Evolutionary conservation across 2,329 filamentous ascomycete genomes (phyloP).

Genomic region (Cordyceps tenuipes): DNA sequence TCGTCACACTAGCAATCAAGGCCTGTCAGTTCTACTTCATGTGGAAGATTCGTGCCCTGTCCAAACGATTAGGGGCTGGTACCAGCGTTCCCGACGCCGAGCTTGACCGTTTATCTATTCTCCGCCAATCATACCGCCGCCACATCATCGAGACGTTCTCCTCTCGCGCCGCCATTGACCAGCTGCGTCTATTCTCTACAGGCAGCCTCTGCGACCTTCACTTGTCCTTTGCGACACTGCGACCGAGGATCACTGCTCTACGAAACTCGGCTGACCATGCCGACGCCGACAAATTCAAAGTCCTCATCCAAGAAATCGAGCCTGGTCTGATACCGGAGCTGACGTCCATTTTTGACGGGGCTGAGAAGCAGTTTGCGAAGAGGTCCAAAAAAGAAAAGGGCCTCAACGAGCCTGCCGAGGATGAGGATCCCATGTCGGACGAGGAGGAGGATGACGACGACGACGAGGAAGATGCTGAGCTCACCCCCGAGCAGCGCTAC

Average conservation of each 20-base stretch:
- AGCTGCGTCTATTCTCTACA: slow-evolving; percentile 66
- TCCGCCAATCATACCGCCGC: slow-evolving; percentile 49
- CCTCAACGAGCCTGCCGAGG: slow-evolving; percentile 58
- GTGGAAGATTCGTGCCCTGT: slow-evolving; percentile 70
- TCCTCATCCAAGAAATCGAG: slow-evolving; percentile 60
- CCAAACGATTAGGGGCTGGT: slow-evolving; percentile 45
- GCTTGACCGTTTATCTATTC: slow-evolving; percentile 50
- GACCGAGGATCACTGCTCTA: slow-evolving; percentile 41
- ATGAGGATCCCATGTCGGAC: slow-evolving; percentile 64
- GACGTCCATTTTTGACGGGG: slow-evolving; percentile 65
- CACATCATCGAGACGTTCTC: slow-evolving; percentile 62
- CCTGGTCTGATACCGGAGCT: slow-evolving; percentile 57
- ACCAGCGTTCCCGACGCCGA: slow-evolving; percentile 47
- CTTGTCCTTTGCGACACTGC: slow-evolving; percentile 67
- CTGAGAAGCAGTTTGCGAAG: slow-evolving; percentile 72
- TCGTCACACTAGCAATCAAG: slow-evolving; percentile 68
- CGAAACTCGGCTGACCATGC: slow-evolving; percentile 20
- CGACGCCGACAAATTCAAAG: slow-evolving; percentile 24
- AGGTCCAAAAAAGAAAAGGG: slow-evolving; percentile 47
- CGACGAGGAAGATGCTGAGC: slow-evolving; percentile 45
- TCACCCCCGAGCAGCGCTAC: slow-evolving; percentile 50
- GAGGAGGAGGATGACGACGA: slow-evolving; percentile 48
- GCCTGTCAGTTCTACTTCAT: slow-evolving; percentile 83
- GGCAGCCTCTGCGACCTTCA: slow-evolving; percentile 75
- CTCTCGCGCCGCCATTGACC: slow-evolving; percentile 62